phyloP scores from a whole-genome alignment of 306 rosid genomes.

The Datisca glomerata region DNA sequence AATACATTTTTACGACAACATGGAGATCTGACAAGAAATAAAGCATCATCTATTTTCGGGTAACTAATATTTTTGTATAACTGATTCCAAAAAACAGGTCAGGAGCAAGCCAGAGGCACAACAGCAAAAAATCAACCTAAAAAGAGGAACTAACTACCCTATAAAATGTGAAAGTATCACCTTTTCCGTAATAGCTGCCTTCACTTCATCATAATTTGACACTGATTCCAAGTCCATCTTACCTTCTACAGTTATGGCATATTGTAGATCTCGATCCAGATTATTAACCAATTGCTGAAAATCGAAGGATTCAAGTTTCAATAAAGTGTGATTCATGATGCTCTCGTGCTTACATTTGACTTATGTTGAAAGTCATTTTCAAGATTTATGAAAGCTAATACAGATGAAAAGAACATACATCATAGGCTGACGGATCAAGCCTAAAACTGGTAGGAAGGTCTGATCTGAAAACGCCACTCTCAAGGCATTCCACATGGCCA shows the following conservation, averaged over 20 bases:
- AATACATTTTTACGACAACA: too few relatives aligned
- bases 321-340: slow-evolving; percentile 12
- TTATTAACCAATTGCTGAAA: slow-evolving; percentile 74
- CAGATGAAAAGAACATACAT: slow-evolving; percentile 36
- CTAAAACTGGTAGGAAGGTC: slow-evolving; percentile 81
- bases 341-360: too few relatives aligned
- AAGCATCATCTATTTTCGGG: too few relatives aligned
- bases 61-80: too few relatives aligned
- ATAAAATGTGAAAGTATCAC: too few relatives aligned
- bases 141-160: slow-evolving; percentile 14
- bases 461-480: slow-evolving; percentile 97
- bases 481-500: slow-evolving; percentile 98
- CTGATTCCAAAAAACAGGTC: too few relatives aligned
- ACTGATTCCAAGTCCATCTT: slow-evolving; percentile 66
- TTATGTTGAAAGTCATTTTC: too few relatives aligned
- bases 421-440: slow-evolving; percentile 74
- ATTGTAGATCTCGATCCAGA: slow-evolving; percentile 86
- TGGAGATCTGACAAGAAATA: too few relatives aligned
- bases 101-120: neutral
- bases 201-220: slow-evolving; percentile 82
- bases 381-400: too few relatives aligned
- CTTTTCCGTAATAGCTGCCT: slow-evolving; percentile 76
- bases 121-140: slow-evolving; percentile 10
- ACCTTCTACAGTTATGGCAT: slow-evolving; percentile 92
- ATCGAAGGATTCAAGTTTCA: slow-evolving; percentile 15